Evolutionary conservation across 768 basidiomycete genomes (phyloP), one percentile per base, ranked within the genome.

Genomic region (Lactarius quietus): DNA sequence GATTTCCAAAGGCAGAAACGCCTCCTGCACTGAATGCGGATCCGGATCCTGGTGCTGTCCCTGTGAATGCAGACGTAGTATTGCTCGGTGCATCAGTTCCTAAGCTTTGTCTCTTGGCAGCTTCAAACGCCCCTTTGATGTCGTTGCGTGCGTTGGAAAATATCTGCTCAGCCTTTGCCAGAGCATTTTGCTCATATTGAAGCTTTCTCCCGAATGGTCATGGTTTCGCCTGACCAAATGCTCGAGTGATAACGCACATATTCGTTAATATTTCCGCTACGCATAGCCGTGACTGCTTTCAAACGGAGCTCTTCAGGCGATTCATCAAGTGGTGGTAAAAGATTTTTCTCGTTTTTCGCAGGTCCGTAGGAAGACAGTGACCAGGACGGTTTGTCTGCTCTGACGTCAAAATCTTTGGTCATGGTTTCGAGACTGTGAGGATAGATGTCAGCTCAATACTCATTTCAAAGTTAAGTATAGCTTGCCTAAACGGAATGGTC

Each of bases 351-450:
- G 63, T 82, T 70, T 72, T 93, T 95, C 6, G 84, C 83, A 23
- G 90, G 83, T 1, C 82, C 92, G 72, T 90, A 94, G 0, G 85
- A 86, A 0, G 90, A 86, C 0, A 95, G 77, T n/a, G 89, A 87
- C 87, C 89, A 95, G 10, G 81, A 61, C 0, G 93, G 93, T 70
- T 86, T 87, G 26, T 94, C 92, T 6, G 33, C 45, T 39, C 45
- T 63, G 17, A 35, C 1, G 38, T 65, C 68, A 18, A 95, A 73
- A 68, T 95, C 93, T 36, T 75, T 76, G 26, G 72, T 72, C 59
- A 95, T 83, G 8, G 79, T 77, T 15, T 92, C 87, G 31, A 78
- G 73, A 33, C 91, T 93, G 67, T n/a, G 23, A 38, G 20, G 17
- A 9, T 18, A 9, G 28, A 33, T n/a, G 7, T 63, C 35, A 57